These are phyloP conservation scores for Limnanthes douglasii DNA, from an alignment of 345 rosid species.

Conservation along the genomic window DNA sequence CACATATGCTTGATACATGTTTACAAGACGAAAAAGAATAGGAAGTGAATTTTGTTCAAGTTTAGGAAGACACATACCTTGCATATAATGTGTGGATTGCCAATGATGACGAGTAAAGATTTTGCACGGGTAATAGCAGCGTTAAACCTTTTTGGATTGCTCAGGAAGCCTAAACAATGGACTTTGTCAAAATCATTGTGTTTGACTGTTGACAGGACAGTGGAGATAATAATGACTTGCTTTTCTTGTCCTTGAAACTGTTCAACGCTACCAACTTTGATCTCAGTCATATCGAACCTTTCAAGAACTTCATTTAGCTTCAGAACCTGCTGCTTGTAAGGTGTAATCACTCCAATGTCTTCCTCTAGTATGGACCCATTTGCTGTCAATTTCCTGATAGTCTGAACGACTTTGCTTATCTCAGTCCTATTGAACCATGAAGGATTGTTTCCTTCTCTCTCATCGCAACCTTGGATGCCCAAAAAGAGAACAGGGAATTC, in stretches of 20 bases:
- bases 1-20: too few species aligned
- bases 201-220: conserved; percentile 73
- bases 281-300: conserved; percentile 35
- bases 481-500: conserved; percentile 69
- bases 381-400: conserved; percentile 31
- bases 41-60: too few species aligned
- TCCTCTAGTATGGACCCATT: conserved; percentile 31
- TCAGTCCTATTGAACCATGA: conserved; percentile 93
- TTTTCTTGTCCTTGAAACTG: conserved; percentile 97
- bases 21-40: too few species aligned
- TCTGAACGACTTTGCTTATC: conserved; percentile 70
- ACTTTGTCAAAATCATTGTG: conserved; percentile 61
- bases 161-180: conserved; percentile 63
- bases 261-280: conserved; percentile 91
- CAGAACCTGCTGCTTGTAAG: conserved; percentile 81
- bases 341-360: conserved; percentile 80
- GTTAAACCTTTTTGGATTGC: conserved; percentile 81
- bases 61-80: conserved; percentile 53
- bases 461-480: conserved; percentile 95
- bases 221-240: conserved; percentile 63
- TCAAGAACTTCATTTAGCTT: conserved; percentile 63
- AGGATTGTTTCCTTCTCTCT: conserved; percentile 90
- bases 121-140: conserved; percentile 83
- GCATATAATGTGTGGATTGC: conserved; percentile 75
- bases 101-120: conserved; percentile 54